These are phyloP conservation scores for Aspergillus funiculosus DNA, from an alignment of 495 filamentous ascomycete species.

Conservation along the genomic window DNA sequence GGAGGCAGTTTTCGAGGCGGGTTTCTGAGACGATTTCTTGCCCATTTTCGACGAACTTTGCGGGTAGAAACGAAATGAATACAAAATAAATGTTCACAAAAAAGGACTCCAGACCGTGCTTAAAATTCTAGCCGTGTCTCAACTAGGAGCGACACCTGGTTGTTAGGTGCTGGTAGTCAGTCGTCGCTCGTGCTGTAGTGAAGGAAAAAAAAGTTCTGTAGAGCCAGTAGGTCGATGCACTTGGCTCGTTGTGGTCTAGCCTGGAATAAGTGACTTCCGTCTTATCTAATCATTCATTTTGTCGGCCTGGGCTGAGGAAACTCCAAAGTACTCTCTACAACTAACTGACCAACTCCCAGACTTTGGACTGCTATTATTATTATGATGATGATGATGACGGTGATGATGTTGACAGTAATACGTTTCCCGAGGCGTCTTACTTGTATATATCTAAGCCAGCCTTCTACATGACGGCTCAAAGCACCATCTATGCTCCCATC, in stretches of 20 bases:
- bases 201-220: constrained; percentile 48
- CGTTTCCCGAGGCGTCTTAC: too few relatives aligned
- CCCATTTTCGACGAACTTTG: constrained; percentile 36
- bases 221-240: constrained; percentile 27
- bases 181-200: constrained; percentile 30
- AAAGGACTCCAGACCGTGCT: background rate
- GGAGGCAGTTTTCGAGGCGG: constrained; percentile 44
- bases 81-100: constrained; percentile 4
- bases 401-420: too few relatives aligned
- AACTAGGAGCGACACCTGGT: constrained; percentile 23
- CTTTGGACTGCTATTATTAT: too few relatives aligned
- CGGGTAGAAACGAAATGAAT: constrained; percentile 1
- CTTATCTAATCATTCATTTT: constrained; percentile 38
- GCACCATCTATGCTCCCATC: too few relatives aligned
- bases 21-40: constrained; percentile 44
- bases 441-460: too few relatives aligned
- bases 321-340: too few relatives aligned
- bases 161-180: constrained; percentile 30
- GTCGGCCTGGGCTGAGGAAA: too few relatives aligned
- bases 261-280: constrained; percentile 11
- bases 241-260: constrained; percentile 34
- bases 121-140: constrained; percentile 11
- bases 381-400: too few relatives aligned
- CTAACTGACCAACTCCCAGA: too few relatives aligned
- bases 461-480: too few relatives aligned